phyloP scores from a whole-genome alignment of 2,329 filamentous ascomycete genomes.

The Chalaropsis ovoidea region DNA sequence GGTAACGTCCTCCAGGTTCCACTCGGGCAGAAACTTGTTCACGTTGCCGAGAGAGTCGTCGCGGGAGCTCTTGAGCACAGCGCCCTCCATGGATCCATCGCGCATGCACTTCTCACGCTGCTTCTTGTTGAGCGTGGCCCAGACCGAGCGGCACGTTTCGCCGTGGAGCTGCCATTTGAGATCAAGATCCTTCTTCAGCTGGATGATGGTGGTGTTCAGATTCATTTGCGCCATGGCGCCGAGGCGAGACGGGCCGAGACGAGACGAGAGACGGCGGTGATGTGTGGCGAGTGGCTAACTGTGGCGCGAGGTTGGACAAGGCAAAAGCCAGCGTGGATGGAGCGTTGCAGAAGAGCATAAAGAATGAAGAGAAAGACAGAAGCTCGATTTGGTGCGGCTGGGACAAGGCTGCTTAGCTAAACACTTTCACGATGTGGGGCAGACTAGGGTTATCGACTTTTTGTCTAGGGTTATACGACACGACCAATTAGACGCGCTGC shows the following conservation, averaged over 20 bases:
- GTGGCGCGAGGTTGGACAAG: neutral
- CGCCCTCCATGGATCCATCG: constrained; percentile 31
- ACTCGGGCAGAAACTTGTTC: constrained; percentile 37
- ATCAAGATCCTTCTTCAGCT: constrained; percentile 34
- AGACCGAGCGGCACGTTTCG: constrained; percentile 33
- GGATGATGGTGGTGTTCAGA: constrained; percentile 25
- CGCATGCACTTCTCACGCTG: constrained; percentile 34
- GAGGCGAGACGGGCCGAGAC: no score
- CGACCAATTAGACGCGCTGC: neutral
- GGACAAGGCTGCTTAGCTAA: no score
- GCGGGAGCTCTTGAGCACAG: constrained; percentile 32
- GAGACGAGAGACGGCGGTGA: no score
- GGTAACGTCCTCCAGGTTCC: constrained; percentile 37
- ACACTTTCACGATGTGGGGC: no score
- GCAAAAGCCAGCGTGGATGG: no score
- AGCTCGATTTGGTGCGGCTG: no score
- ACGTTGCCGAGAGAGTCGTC: constrained; percentile 34
- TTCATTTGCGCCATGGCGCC: constrained; percentile 1
- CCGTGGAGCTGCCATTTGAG: constrained; percentile 35
- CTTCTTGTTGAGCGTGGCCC: constrained; percentile 33
- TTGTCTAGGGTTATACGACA: no score
- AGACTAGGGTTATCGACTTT: no score
- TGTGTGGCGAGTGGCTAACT: neutral
- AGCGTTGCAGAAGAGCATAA: no score
- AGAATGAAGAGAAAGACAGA: no score